Conservation (phyloP, 1,139 yeast genomes). For the Ashbya aceris region DNA sequence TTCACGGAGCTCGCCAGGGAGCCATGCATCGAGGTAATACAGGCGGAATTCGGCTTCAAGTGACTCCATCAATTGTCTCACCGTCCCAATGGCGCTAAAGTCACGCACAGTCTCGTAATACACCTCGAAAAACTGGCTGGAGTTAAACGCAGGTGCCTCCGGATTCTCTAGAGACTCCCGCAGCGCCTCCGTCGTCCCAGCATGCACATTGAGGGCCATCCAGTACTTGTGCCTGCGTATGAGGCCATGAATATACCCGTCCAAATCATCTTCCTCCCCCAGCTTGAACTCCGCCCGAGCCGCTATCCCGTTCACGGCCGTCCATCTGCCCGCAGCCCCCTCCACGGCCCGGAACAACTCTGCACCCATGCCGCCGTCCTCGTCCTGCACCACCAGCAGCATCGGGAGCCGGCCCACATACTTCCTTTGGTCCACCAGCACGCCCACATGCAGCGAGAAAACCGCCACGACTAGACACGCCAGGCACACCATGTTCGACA, state of each 20-base stretch:
- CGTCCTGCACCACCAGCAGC: constrained; percentile 18
- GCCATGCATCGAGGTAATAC: constrained; percentile 22
- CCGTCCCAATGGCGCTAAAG: constrained; percentile 29
- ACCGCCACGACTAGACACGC: constrained; percentile 5
- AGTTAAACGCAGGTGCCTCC: constrained; percentile 21
- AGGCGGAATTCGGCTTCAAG: constrained; percentile 29
- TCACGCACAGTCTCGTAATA: constrained; percentile 50
- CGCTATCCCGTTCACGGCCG: constrained; percentile 21
- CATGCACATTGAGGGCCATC: constrained; percentile 41
- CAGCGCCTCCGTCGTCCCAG: constrained; percentile 38
- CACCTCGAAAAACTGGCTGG: constrained; percentile 26
- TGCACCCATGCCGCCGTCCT: constrained; percentile 8
- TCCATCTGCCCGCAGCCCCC: constrained; percentile 19
- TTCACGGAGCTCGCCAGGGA: constrained; percentile 22
- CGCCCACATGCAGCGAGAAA: constrained; percentile 19
- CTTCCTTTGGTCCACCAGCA: constrained; percentile 9
- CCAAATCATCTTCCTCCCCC: constrained; percentile 32
- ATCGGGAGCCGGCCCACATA: constrained; percentile 11
- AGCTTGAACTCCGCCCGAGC: constrained; percentile 1
- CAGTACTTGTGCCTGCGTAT: constrained; percentile 46
- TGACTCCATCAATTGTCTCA: constrained; percentile 34
- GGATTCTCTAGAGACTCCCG: constrained; percentile 30
- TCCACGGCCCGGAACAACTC: constrained; percentile 13
- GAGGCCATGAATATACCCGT: constrained; percentile 32
- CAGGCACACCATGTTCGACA: neutral